Evolutionary conservation across 2,329 filamentous ascomycete species (phyloP).

Genomic region (Talaromyces sp.): DNA sequence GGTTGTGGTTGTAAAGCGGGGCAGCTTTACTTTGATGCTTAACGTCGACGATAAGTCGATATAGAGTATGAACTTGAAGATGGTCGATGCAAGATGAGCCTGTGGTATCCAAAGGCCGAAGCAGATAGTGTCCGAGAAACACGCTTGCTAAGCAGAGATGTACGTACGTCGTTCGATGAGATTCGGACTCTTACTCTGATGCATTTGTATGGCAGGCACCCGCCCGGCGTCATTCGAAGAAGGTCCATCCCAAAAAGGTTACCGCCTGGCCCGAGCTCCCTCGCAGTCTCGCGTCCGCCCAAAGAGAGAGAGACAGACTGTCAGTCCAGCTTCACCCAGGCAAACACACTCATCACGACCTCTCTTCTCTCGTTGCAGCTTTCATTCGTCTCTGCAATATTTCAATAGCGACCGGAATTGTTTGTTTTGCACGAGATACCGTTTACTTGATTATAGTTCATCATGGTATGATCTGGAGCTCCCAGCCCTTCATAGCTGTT

Average conservation of each 20-base stretch:
- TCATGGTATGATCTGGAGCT: slow-evolving; percentile 31
- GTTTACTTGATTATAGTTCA: slow-evolving; percentile 17
- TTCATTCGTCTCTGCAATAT: background rate
- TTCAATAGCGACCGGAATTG: background rate
- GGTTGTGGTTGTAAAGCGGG: slow-evolving; percentile 24
- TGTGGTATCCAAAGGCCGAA: background rate
- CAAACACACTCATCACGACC: background rate
- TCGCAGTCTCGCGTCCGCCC: slow-evolving; percentile 20
- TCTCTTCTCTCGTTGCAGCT: slow-evolving; percentile 13
- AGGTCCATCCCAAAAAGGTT: slow-evolving; percentile 10
- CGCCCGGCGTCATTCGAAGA: slow-evolving; percentile 31
- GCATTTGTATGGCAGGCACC: slow-evolving; percentile 27
- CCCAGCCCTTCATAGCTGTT: slow-evolving; percentile 21
- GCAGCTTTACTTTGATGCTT: slow-evolving; percentile 11
- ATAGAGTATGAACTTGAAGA: background rate
- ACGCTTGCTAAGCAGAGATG: slow-evolving; percentile 1
- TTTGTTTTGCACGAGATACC: background rate
- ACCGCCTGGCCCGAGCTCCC: slow-evolving; percentile 30
- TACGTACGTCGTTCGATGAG: slow-evolving; percentile 13
- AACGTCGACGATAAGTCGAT: background rate
- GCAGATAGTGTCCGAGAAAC: background rate
- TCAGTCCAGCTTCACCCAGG: background rate
- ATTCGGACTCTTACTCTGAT: slow-evolving; percentile 16
- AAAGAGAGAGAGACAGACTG: background rate
- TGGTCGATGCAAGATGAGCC: background rate